phyloP scores from a whole-genome alignment of 495 filamentous ascomycete genomes.

The Xylaria bambusicola region DNA sequence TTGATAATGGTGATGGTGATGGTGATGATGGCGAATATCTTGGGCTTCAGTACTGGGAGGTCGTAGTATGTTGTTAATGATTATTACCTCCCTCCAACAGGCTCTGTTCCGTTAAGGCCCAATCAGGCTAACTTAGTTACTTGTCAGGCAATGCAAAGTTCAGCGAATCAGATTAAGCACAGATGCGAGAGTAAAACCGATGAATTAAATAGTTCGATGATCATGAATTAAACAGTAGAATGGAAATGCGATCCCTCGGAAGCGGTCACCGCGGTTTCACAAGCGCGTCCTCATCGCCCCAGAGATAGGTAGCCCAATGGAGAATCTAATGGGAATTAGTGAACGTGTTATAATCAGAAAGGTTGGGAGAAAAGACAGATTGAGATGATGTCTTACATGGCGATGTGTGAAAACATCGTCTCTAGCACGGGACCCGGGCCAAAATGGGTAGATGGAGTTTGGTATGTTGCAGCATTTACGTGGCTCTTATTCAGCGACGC shows the following conservation, averaged over 20 bases:
- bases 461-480: neutral
- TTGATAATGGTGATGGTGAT: too few relatives aligned
- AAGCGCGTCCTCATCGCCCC: neutral
- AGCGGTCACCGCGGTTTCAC: neutral
- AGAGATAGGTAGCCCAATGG: neutral
- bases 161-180: neutral
- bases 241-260: neutral
- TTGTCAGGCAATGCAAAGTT: neutral
- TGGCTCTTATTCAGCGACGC: slow-evolving; percentile 13
- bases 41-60: too few relatives aligned
- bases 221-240: neutral
- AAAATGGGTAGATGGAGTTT: neutral
- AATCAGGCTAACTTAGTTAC: neutral
- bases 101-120: neutral
- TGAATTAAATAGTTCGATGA: neutral
- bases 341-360: neutral
- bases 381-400: neutral
- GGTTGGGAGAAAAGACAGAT: too few relatives aligned
- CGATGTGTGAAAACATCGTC: neutral
- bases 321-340: neutral
- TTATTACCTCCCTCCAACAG: neutral
- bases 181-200: neutral
- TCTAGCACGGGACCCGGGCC: neutral
- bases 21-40: too few relatives aligned
- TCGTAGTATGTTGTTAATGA: too few relatives aligned